Conservation (phyloP, 257 asterid genomes). For the Ophiorrhiza pumila region DNA sequence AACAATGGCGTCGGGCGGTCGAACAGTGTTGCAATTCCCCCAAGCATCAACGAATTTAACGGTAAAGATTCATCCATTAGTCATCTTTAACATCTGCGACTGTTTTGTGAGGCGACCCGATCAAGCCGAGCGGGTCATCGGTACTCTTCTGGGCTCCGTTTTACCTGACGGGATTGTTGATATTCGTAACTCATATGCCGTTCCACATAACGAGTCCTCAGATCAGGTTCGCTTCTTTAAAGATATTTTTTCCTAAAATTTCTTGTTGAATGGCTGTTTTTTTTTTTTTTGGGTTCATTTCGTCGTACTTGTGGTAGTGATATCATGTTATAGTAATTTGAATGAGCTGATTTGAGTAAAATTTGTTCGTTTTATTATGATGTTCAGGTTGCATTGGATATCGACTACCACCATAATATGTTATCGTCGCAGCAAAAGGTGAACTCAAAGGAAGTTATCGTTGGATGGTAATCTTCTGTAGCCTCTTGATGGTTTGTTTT, state of each 20-base stretch:
- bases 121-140: constrained; percentile 87
- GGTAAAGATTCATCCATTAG: constrained; percentile 81
- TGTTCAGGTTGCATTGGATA: constrained; percentile 86
- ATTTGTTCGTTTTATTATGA: constrained; percentile 1
- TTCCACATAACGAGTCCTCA: constrained; percentile 82
- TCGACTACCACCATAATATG: constrained; percentile 94
- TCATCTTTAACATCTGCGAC: constrained; percentile 81
- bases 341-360: constrained; percentile 1
- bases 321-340: neutral
- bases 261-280: neutral
- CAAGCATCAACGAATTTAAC: constrained; percentile 50
- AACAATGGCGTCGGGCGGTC: constrained; percentile 50
- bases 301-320: too few relatives aligned
- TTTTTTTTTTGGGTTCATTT: neutral
- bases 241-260: too few relatives aligned
- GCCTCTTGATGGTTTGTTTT: neutral
- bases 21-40: constrained; percentile 61
- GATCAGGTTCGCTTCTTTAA: constrained; percentile 61
- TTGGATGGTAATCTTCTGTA: constrained; percentile 69
- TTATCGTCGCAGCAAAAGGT: constrained; percentile 86
- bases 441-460: constrained; percentile 92
- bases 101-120: constrained; percentile 88
- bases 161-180: constrained; percentile 87
- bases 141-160: constrained; percentile 90
- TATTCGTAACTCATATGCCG: constrained; percentile 84